Percentiles rank a stretch among this genome's conserved stretches.
Evolutionary conservation across 73 alveolate species (phyloP).

Genomic region (Paramecium primaurelia): DNA sequence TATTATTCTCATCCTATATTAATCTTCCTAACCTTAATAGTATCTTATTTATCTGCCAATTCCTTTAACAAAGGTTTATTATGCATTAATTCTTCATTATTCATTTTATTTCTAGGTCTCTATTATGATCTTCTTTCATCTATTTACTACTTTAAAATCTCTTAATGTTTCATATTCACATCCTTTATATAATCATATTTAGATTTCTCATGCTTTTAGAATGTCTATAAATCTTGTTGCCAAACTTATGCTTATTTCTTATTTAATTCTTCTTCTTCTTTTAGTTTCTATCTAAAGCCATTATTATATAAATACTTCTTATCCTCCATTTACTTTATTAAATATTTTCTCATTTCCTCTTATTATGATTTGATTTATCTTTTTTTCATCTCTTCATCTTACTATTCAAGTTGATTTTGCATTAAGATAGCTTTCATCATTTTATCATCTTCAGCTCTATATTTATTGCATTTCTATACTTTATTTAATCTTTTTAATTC

Average conservation of each 20-base stretch:
- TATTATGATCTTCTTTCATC: conserved; percentile 36
- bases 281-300: not conserved
- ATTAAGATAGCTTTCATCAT: conserved; percentile 50
- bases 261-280: conserved; percentile 45
- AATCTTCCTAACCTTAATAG: conserved; percentile 21
- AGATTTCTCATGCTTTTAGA: conserved; percentile 33
- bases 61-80: conserved; percentile 54
- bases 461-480: not conserved
- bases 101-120: conserved; percentile 55
- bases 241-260: conserved; percentile 57
- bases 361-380: not conserved
- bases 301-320: not conserved
- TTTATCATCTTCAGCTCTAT: conserved; percentile 57
- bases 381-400: conserved; percentile 34
- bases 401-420: conserved; percentile 33
- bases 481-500: conserved; percentile 52
- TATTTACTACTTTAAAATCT: conserved; percentile 51
- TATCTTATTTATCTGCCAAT: conserved; percentile 50
- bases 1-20: not conserved
- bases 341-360: conserved; percentile 54
- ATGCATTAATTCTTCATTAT: conserved; percentile 45
- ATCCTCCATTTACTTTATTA: conserved; percentile 55
- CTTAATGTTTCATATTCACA: conserved; percentile 52
- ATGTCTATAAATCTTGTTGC: conserved; percentile 46
- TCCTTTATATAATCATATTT: conserved; percentile 54